Evolutionary conservation across 495 filamentous ascomycete genomes (phyloP).

Genomic region (Talaromyces thailandensis): DNA sequence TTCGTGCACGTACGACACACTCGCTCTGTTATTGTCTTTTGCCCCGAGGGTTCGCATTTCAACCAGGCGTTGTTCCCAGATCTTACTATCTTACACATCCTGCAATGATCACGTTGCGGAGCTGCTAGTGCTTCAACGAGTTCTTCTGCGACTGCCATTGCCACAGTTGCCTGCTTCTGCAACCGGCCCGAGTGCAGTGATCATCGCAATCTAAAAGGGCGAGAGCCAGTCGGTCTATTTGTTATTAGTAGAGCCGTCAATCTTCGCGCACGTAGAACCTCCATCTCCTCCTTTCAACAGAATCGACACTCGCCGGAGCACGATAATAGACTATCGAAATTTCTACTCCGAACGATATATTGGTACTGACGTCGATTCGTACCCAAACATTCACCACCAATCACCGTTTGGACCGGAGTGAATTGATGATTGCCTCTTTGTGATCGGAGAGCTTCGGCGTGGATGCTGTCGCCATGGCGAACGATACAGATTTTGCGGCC

Average conservation of each 20-base stretch:
- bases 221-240: not conserved
- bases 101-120: not conserved
- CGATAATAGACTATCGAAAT: conserved; percentile 1
- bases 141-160: not conserved
- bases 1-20: not conserved
- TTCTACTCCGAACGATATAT: conserved; percentile 1
- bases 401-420: not conserved
- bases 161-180: not conserved
- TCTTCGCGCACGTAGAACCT: not conserved
- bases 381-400: not conserved
- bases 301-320: not conserved
- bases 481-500: conserved; percentile 47
- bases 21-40: not conserved
- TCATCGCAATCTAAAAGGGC: conserved; percentile 3
- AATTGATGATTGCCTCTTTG: conserved; percentile 4
- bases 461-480: conserved; percentile 21
- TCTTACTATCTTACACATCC: not conserved
- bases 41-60: not conserved
- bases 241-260: not conserved
- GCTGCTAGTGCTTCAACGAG: not conserved
- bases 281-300: not conserved
- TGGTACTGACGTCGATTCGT: not conserved
- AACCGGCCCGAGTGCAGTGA: not conserved
- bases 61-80: not conserved
- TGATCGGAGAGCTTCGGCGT: conserved; percentile 4